These are phyloP conservation scores for Flaveria robusta DNA, from an alignment of 129 eudicot species.

Conservation along the genomic window DNA sequence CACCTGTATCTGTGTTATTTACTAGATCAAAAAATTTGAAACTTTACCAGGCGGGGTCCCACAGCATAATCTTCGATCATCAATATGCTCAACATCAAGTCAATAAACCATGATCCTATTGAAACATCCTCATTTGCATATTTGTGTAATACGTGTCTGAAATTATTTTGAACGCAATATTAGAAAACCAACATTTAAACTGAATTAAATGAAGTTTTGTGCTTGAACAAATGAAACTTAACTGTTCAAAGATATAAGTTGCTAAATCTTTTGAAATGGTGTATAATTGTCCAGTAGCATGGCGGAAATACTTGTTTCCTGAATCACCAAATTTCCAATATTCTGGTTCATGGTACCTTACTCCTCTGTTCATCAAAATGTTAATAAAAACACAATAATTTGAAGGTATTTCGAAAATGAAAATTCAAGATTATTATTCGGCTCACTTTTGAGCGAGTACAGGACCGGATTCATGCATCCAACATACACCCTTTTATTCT, in stretches of 20 bases:
- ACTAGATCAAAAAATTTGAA: not conserved
- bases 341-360: conserved; percentile 92
- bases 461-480: conserved; percentile 98
- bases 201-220: not conserved
- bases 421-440: conserved; percentile 11
- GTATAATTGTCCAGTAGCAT: conserved; percentile 90
- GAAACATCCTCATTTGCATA: conserved; percentile 92
- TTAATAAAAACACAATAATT: conserved; percentile 13
- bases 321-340: conserved; percentile 92
- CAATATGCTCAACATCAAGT: conserved; percentile 78
- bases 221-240: conserved; percentile 28
- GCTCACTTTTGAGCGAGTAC: conserved; percentile 90
- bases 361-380: conserved; percentile 62
- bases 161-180: conserved; percentile 15
- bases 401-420: not conserved
- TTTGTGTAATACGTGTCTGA: conserved; percentile 81
- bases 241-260: conserved; percentile 80
- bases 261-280: conserved; percentile 92
- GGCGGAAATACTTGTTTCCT: conserved; percentile 93
- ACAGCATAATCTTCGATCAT: conserved; percentile 84
- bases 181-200: conserved; percentile 7
- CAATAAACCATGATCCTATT: conserved; percentile 87
- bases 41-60: conserved; percentile 86
- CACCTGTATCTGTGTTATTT: no score
- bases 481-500: conserved; percentile 71